A percentile compares a stretch with the other conserved stretches of the same genome.
phyloP scores from a whole-genome alignment of 805 yeast genomes.

The Wickerhamiella alocasiicola region DNA sequence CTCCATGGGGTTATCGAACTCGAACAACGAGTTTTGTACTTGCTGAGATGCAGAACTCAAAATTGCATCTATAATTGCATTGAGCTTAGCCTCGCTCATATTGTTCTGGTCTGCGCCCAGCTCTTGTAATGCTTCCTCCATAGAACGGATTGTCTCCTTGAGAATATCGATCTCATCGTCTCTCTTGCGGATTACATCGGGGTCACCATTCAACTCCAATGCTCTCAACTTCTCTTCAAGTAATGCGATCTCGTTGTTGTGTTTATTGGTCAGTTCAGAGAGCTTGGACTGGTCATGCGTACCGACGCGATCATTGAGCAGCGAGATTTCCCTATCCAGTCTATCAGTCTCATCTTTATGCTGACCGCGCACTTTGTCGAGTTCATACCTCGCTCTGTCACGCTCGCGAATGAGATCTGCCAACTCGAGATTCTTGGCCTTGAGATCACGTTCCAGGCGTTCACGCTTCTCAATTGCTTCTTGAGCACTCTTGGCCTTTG shows the following conservation, averaged over 20 bases:
- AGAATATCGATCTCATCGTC: constrained; percentile 70
- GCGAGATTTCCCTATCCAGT: constrained; percentile 51
- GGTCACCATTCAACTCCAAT: constrained; percentile 21
- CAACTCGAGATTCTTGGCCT: constrained; percentile 72
- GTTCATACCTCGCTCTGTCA: constrained; percentile 73
- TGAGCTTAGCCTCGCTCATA: constrained; percentile 10
- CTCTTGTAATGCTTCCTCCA: constrained; percentile 52
- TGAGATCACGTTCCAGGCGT: constrained; percentile 66
- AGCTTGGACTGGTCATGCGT: constrained; percentile 53
- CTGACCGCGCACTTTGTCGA: constrained; percentile 55
- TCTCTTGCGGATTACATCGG: constrained; percentile 40
- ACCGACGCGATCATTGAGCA: constrained; percentile 43
- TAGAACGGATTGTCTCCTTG: constrained; percentile 44
- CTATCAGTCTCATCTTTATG: constrained; percentile 54
- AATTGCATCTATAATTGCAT: constrained; percentile 54
- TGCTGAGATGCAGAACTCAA: constrained; percentile 55
- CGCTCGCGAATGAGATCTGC: constrained; percentile 84
- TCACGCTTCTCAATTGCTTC: constrained; percentile 80
- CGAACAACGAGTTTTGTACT: constrained; percentile 58
- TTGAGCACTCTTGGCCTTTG: constrained; percentile 79
- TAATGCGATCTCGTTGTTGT: constrained; percentile 17
- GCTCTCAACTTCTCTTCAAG: constrained; percentile 18
- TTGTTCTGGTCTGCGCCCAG: constrained; percentile 26
- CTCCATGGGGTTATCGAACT: constrained; percentile 65
- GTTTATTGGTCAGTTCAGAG: constrained; percentile 31